Percentiles rank a stretch among this genome's conserved stretches.
These are phyloP conservation scores for Byssochlamys sp. DNA, from an alignment of 2,329 filamentous ascomycete genomes.

Conservation along the genomic window DNA sequence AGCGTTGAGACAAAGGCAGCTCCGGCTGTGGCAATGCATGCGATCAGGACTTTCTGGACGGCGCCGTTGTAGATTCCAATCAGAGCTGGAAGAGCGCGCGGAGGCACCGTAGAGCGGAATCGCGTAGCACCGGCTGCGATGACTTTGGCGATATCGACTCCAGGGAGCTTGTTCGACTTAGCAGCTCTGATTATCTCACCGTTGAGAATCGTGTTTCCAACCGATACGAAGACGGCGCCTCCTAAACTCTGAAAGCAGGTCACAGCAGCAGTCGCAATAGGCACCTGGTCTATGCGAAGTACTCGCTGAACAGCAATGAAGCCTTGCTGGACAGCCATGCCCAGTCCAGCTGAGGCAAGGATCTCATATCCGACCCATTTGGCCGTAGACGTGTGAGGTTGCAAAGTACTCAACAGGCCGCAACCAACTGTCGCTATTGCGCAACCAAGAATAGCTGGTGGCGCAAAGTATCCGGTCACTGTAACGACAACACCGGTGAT, in stretches of 20 bases:
- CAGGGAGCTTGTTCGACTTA: slow-evolving; percentile 4
- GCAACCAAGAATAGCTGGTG: slow-evolving; percentile 14
- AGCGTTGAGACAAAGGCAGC: slow-evolving; percentile 7
- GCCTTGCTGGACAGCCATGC: slow-evolving; percentile 12
- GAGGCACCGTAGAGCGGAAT: slow-evolving; percentile 6
- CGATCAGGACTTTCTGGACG: slow-evolving; percentile 9
- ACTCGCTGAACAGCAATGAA: slow-evolving; percentile 11
- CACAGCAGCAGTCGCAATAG: slow-evolving; percentile 12
- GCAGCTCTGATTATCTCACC: slow-evolving; percentile 7
- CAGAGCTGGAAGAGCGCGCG: slow-evolving; percentile 2
- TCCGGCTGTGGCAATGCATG: slow-evolving; percentile 7
- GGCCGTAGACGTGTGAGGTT: slow-evolving; percentile 6
- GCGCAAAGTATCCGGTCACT: slow-evolving; percentile 15
- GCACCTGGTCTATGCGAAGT: slow-evolving; percentile 8
- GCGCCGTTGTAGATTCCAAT: slow-evolving; percentile 10
- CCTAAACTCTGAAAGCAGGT: slow-evolving; percentile 10
- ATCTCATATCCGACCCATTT: slow-evolving; percentile 20
- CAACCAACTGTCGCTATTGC: slow-evolving; percentile 14
- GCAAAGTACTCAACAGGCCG: slow-evolving; percentile 16
- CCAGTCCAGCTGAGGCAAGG: slow-evolving; percentile 14
- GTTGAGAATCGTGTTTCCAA: slow-evolving; percentile 13
- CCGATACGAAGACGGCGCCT: slow-evolving; percentile 14
- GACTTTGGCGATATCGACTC: slow-evolving; percentile 7
- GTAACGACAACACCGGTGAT: slow-evolving; percentile 10
- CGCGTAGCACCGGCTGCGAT: slow-evolving; percentile 9